phyloP scores from a whole-genome alignment of 2,329 filamentous ascomycete species.

The Fusarium decemcellulare region DNA sequence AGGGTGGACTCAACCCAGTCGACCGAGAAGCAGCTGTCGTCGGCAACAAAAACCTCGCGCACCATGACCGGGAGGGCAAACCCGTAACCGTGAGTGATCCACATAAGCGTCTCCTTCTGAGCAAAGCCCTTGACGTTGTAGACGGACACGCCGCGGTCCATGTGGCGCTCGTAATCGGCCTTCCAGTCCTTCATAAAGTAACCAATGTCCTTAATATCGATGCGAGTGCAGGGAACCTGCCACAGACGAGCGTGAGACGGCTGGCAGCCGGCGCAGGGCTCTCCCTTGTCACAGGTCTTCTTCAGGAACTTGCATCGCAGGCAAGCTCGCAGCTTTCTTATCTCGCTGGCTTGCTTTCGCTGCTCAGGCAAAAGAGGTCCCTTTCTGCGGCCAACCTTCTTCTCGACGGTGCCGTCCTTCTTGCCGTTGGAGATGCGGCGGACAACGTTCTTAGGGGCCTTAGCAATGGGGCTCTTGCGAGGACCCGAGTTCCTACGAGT shows the following conservation, averaged over 20 bases:
- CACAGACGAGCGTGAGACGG: conserved; percentile 95
- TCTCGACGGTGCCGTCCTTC: conserved; percentile 84
- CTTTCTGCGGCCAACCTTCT: conserved; percentile 91
- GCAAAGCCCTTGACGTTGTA: conserved; percentile 93
- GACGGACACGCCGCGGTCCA: conserved; percentile 88
- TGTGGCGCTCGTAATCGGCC: conserved; percentile 93
- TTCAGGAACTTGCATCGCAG: conserved; percentile 98
- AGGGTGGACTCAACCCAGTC: conserved; percentile 92
- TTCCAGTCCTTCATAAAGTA: conserved; percentile 99
- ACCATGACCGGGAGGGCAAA: conserved; percentile 94
- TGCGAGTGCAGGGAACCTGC: conserved; percentile 98
- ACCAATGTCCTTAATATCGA: conserved; percentile 98
- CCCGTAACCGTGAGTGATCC: conserved; percentile 97
- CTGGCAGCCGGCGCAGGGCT: conserved; percentile 95
- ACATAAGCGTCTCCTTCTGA: conserved; percentile 79
- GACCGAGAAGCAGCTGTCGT: conserved; percentile 92
- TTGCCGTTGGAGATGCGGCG: conserved; percentile 84
- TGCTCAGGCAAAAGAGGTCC: conserved; percentile 94
- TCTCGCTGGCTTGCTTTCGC: conserved; percentile 96
- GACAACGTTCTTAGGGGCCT: conserved; percentile 86
- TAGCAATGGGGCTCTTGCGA: conserved; percentile 84
- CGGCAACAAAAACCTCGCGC: conserved; percentile 91
- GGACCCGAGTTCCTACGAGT: conserved; percentile 76
- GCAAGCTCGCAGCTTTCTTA: conserved; percentile 93
- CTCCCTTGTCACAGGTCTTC: conserved; percentile 98